Base-by-base conservation (phyloP, 2,329 filamentous ascomycete species). In the Trichoderma atrobrunneum region DNA sequence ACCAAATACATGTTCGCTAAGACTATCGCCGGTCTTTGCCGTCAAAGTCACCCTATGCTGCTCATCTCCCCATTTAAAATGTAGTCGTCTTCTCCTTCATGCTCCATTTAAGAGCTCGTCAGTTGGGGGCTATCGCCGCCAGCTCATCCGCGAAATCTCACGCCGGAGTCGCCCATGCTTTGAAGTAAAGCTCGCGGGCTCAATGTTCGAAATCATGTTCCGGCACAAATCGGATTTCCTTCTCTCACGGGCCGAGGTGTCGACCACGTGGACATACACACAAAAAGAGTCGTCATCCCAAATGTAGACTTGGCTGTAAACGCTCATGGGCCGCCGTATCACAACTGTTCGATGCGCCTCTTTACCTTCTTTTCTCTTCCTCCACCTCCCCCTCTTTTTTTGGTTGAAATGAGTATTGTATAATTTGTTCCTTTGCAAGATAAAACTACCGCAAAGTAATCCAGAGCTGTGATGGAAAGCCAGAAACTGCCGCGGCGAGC, bases 381-480 rank as follows among this genome's bases (percentile, higher is more conserved):
- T 7, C n/a, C 16, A 32, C 39, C 26, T 6, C 26, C 14, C 16
- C 21, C 43, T 36, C 21, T 54, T 62, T 60, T 51, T 14, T 54
- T 54, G 26, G n/a, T 69, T 51, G 36, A 18, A 68, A 69, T 30
- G 43, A 72, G 51, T 66, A 34, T 43, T 67, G 48, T 21, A 36
- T 21, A 14, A 12, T 59, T 26, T 36, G 39, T 61, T 54, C 39
- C 66, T 54, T 62, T 62, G 66, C 57, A 70, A 59, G 66, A 70
- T 70, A 21, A 70, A 36, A 28, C 48, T 66, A 54, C 61, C 61
- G 73, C 65, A 61, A 61, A 70, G 60, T 73, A 72, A 72, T 73
- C 74, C 72, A 74, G 72, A 74, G 65, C 71, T 72, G 72, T 64
- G 70, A 71, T 73, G 74, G 66, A 76, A 75, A 76, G 73, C 75